phyloP scores from a whole-genome alignment of 2,329 filamentous ascomycete species.

The Aspergillus niger region DNA sequence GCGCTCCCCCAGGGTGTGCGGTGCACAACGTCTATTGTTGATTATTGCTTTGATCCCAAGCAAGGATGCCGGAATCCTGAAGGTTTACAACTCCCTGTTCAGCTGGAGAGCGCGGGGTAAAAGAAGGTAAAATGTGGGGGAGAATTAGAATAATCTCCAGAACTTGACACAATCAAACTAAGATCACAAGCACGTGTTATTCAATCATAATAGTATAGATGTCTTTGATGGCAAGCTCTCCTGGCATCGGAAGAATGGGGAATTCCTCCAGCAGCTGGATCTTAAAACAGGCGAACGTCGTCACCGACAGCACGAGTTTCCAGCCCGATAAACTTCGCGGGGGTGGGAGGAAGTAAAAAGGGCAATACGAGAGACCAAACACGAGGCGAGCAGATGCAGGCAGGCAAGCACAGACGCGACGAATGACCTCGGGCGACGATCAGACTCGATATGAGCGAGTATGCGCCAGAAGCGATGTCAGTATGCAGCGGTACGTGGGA shows the following conservation, averaged over 20 bases:
- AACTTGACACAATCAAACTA: neutral
- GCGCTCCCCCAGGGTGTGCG: neutral
- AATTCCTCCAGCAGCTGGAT: neutral
- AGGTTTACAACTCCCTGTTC: too few relatives aligned
- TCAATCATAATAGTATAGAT: conserved; percentile 39
- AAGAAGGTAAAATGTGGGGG: neutral
- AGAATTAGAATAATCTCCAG: neutral
- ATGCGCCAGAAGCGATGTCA: neutral
- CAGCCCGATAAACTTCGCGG: neutral
- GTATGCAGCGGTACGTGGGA: too few relatives aligned
- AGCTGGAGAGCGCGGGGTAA: neutral
- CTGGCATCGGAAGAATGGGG: neutral
- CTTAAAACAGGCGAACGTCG: neutral
- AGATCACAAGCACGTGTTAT: conserved; percentile 38
- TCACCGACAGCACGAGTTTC: neutral
- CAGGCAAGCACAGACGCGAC: neutral
- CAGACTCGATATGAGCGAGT: neutral
- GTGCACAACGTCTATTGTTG: neutral
- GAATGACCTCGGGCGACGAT: neutral
- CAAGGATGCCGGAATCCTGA: neutral
- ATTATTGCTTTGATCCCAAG: neutral
- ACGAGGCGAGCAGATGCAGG: neutral
- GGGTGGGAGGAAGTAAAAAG: neutral
- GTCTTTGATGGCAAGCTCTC: neutral
- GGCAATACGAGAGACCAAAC: neutral